Percentiles rank a stretch among this genome's conserved stretches.
phyloP scores from a whole-genome alignment of 2,329 filamentous ascomycete species.

The Rhinocladiella mackenziei region DNA sequence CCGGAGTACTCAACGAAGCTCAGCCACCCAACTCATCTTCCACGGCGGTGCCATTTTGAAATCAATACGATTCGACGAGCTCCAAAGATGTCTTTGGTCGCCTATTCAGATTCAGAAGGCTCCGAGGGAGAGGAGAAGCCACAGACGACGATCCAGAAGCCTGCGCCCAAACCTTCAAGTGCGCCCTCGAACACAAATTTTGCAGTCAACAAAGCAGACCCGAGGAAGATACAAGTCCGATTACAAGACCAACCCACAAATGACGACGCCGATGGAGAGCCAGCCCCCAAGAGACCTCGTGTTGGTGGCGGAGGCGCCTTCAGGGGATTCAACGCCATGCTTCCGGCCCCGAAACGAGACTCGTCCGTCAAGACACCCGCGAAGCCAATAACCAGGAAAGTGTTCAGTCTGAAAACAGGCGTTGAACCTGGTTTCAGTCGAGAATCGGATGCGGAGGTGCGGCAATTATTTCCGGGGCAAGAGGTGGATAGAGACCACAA shows the following conservation, averaged over 20 bases:
- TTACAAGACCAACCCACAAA: conserved; percentile 56
- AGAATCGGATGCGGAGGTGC: conserved; percentile 45
- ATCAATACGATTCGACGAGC: not conserved
- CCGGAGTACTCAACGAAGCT: too few relatives aligned
- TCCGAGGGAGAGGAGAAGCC: conserved; percentile 60
- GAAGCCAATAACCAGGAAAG: conserved; percentile 47
- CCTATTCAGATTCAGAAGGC: conserved; percentile 74
- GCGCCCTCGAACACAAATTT: conserved; percentile 66
- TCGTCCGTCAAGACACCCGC: conserved; percentile 24
- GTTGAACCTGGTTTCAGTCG: conserved; percentile 77
- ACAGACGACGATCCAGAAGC: conserved; percentile 37
- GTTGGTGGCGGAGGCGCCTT: conserved; percentile 64
- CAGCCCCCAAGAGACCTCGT: conserved; percentile 68
- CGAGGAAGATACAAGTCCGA: conserved; percentile 78
- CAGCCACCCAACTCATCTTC: too few relatives aligned
- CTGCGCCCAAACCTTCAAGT: conserved; percentile 33
- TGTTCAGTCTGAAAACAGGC: conserved; percentile 76
- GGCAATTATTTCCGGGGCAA: conserved; percentile 35
- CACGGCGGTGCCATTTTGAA: too few relatives aligned
- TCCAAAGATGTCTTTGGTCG: conserved; percentile 66
- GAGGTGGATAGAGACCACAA: conserved; percentile 31
- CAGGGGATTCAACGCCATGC: conserved; percentile 76
- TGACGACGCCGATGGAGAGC: conserved; percentile 45
- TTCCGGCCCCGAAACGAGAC: conserved; percentile 73
- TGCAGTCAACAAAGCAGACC: conserved; percentile 74